A percentile compares a stretch with the other conserved stretches of the same genome.
These are phyloP conservation scores for Aureobasidium uvarum DNA, from an alignment of 2,329 filamentous ascomycete species.

Conservation along the genomic window DNA sequence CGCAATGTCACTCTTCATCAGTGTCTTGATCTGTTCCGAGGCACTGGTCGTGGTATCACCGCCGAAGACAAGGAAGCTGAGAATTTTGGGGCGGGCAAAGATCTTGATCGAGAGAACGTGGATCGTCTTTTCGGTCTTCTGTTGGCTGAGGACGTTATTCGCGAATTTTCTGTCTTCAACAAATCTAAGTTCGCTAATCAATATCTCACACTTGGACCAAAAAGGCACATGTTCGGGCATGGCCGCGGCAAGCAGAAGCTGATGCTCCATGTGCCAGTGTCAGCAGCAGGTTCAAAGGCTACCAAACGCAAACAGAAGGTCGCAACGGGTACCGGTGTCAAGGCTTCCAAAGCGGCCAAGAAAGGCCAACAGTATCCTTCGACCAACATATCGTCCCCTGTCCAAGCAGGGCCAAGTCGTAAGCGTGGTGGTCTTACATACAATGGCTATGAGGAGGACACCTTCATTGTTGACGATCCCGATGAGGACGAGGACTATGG, in stretches of 20 bases:
- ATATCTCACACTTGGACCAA: slow-evolving; percentile 60
- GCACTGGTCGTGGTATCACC: slow-evolving; percentile 60
- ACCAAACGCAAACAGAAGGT: slow-evolving; percentile 36
- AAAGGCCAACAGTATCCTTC: slow-evolving; percentile 55
- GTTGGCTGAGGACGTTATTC: slow-evolving; percentile 68
- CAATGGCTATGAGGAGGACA: slow-evolving; percentile 41
- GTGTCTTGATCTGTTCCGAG: slow-evolving; percentile 80
- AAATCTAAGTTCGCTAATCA: slow-evolving; percentile 64
- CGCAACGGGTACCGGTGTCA: slow-evolving; percentile 26
- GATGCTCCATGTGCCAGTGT: slow-evolving; percentile 52
- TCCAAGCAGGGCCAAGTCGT: slow-evolving; percentile 49
- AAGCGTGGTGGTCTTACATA: slow-evolving; percentile 34
- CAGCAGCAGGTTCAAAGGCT: slow-evolving; percentile 44
- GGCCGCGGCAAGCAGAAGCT: slow-evolving; percentile 44
- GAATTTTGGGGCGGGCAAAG: slow-evolving; percentile 66
- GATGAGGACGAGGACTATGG: slow-evolving; percentile 40
- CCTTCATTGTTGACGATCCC: slow-evolving; percentile 39
- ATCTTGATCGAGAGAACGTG: slow-evolving; percentile 70
- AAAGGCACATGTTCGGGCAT: slow-evolving; percentile 48
- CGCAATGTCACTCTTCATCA: slow-evolving; percentile 68
- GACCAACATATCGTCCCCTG: slow-evolving; percentile 66
- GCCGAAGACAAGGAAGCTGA: slow-evolving; percentile 51
- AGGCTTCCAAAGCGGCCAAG: slow-evolving; percentile 37
- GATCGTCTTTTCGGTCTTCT: slow-evolving; percentile 82
- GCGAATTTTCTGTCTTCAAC: slow-evolving; percentile 67